Percentiles rank a stretch among this genome's conserved stretches.
Evolutionary conservation across 768 basidiomycete species (phyloP).

Genomic region (Rhizopogon vesiculosus): DNA sequence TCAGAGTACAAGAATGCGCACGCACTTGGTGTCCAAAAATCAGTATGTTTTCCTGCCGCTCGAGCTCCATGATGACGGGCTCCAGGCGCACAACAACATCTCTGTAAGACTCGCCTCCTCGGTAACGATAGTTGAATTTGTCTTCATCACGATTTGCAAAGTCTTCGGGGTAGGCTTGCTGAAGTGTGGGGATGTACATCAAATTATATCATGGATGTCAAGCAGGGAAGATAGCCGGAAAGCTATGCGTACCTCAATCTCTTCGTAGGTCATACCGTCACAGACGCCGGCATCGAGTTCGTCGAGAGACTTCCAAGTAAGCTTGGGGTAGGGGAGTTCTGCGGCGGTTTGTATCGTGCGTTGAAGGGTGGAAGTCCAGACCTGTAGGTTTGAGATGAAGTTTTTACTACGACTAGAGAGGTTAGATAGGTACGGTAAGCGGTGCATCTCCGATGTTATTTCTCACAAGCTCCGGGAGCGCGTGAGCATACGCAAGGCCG

Average conservation of each 20-base stretch:
- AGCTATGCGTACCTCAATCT: conserved; percentile 76
- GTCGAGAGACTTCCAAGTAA: conserved; percentile 98
- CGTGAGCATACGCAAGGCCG: conserved; percentile 80
- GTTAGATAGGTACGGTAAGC: conserved; percentile 42
- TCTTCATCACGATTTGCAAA: conserved; percentile 98
- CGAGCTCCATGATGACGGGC: conserved; percentile 98
- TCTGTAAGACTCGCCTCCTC: conserved; percentile 96
- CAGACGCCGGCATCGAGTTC: conserved; percentile 99
- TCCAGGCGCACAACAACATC: conserved; percentile 95
- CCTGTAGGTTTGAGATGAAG: conserved; percentile 38
- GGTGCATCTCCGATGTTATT: conserved; percentile 89
- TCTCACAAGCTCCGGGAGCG: conserved; percentile 81
- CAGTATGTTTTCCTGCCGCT: conserved; percentile 95
- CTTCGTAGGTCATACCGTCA: conserved; percentile 99
- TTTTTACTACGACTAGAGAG: background rate
- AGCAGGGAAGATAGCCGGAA: background rate
- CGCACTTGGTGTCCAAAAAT: conserved; percentile 91
- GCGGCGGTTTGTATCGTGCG: conserved; percentile 91
- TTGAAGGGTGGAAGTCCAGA: conserved; percentile 98
- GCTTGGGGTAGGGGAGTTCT: conserved; percentile 76
- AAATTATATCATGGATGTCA: background rate
- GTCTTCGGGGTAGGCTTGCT: conserved; percentile 96
- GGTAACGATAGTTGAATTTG: conserved; percentile 98
- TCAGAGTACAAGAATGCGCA: background rate
- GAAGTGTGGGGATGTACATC: background rate